A percentile compares a stretch with the other conserved stretches of the same genome.
phyloP scores from a whole-genome alignment of 1,139 yeast species.

The Zygosaccharomyces sapae region DNA sequence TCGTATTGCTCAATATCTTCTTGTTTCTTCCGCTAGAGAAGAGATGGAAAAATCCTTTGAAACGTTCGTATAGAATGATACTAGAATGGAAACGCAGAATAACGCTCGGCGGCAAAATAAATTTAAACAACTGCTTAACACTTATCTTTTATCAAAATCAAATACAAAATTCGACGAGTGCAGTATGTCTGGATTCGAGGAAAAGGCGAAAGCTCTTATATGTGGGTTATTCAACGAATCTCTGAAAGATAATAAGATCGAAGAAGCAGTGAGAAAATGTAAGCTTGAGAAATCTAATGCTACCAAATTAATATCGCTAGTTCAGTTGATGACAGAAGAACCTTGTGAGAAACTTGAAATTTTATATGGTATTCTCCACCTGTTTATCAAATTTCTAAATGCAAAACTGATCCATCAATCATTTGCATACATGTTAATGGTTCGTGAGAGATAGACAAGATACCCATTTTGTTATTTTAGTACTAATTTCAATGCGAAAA shows the following conservation, averaged over 20 bases:
- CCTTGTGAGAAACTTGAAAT: conserved; percentile 4
- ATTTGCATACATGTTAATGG: conserved; percentile 31
- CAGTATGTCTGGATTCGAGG: not conserved
- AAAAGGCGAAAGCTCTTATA: not conserved
- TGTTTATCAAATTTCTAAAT: conserved; percentile 24
- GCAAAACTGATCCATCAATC: conserved; percentile 17
- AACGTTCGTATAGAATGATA: not conserved
- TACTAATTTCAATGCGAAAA: not conserved
- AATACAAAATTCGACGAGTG: not conserved
- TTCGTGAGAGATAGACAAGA: conserved; percentile 12
- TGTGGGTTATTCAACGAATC: conserved; percentile 4
- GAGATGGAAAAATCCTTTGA: not conserved
- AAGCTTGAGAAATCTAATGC: conserved; percentile 4
- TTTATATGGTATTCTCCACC: conserved; percentile 19
- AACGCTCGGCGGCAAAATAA: conserved; percentile 2
- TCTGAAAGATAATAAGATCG: conserved; percentile 1
- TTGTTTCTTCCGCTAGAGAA: not conserved
- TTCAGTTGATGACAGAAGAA: conserved; percentile 3
- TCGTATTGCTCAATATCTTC: not conserved
- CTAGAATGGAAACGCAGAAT: not conserved
- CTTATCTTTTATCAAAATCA: not conserved
- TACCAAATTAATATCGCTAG: conserved; percentile 5
- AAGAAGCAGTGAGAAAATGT: conserved; percentile 1
- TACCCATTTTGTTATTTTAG: not conserved
- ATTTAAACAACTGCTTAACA: not conserved